These are phyloP conservation scores for Hyparrhenia diplandra DNA, from an alignment of 176 grass and related monocot genomes.

Conservation along the genomic window DNA sequence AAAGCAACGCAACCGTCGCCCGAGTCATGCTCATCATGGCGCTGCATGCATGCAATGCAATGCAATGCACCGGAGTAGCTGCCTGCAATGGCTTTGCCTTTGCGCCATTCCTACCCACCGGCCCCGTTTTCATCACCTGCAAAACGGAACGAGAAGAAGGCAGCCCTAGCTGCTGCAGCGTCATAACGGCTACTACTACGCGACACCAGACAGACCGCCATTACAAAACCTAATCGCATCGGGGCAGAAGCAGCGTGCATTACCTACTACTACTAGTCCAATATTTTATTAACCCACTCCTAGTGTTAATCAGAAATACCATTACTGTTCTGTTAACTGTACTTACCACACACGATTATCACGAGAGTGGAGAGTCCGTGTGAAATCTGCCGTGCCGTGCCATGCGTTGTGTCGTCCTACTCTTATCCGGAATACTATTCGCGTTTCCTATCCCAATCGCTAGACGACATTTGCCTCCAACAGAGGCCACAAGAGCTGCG, in stretches of 20 bases:
- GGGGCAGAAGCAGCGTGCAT: background rate
- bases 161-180: background rate
- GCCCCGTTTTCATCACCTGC: background rate
- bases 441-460: background rate
- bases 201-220: background rate
- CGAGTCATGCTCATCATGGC: background rate
- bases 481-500: no score
- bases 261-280: no score
- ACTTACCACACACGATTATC: no score
- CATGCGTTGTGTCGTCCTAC: no score
- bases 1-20: background rate
- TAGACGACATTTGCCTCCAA: no score
- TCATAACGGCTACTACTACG: background rate
- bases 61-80: background rate
- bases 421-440: no score
- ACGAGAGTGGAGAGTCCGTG: no score
- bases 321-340: no score
- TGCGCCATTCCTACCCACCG: background rate
- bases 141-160: background rate
- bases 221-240: background rate
- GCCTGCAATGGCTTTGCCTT: no score
- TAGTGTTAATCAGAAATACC: no score
- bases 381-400: no score
- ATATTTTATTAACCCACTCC: no score
- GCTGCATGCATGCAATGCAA: background rate